These are phyloP conservation scores for Vickermania ingenoplastis DNA, from an alignment of 208 protist species.

Conservation along the genomic window DNA sequence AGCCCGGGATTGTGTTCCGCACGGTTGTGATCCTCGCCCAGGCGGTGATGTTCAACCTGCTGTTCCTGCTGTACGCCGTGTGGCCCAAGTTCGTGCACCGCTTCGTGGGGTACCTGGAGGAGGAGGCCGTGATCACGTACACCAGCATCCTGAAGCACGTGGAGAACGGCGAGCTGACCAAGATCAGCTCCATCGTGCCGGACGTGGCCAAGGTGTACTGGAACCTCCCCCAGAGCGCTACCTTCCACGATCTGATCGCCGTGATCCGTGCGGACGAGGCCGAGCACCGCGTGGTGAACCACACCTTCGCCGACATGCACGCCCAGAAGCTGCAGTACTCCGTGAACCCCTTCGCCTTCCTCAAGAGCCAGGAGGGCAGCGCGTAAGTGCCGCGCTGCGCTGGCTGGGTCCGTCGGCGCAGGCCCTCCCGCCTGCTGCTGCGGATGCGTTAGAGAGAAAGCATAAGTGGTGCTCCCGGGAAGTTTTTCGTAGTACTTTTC, in stretches of 20 bases:
- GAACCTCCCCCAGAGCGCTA: constrained; percentile 37
- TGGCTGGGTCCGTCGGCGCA: too few species aligned
- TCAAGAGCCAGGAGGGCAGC: background rate
- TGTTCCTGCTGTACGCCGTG: too few species aligned
- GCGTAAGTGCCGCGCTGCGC: too few species aligned
- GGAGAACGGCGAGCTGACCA: constrained; percentile 17
- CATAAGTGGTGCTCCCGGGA: too few species aligned
- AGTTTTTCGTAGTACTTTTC: too few species aligned
- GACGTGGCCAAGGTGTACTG: constrained; percentile 78
- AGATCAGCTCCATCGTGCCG: constrained; percentile 30
- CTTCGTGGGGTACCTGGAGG: too few species aligned
- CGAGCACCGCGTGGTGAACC: constrained; percentile 79
- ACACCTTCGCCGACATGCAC: constrained; percentile 48
- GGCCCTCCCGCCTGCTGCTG: too few species aligned
- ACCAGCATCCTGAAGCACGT: constrained; percentile 15
- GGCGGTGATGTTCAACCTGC: constrained; percentile 42
- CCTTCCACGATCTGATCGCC: constrained; percentile 53
- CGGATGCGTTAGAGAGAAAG: too few species aligned
- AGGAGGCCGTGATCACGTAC: constrained; percentile 29
- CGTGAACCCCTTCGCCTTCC: background rate
- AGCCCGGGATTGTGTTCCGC: constrained; percentile 34
- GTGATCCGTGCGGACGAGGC: constrained; percentile 77
- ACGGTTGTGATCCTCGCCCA: constrained; percentile 35
- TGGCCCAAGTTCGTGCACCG: too few species aligned
- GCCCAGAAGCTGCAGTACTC: constrained; percentile 2